Base-by-base conservation (phyloP, 768 basidiomycete species). In the Psilocybe azurescens region DNA sequence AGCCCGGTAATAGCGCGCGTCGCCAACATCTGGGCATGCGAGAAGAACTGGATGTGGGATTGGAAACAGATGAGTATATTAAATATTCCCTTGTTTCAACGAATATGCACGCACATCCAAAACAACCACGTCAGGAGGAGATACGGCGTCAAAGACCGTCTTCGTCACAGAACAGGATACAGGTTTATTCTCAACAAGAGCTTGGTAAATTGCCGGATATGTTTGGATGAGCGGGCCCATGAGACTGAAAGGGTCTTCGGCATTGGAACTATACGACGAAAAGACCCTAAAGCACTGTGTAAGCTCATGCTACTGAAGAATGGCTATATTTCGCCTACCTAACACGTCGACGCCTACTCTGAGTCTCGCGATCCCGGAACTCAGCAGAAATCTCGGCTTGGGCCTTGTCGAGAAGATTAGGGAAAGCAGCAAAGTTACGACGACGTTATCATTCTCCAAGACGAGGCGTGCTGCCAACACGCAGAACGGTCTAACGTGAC, bases 141-240 rank as follows among this genome's bases (percentile, higher is more conserved):
- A 48, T 6, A 61, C 51, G 1, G 60, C 60, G 14, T 59, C 53
- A 24, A 64, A 64, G 4, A 32, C 36, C 36, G 38, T 60, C 2
- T 56, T 59, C 8, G 52, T 61, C 13, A 56, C 38, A n/a, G 60
- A 56, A 39, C 65, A 67, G 5, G 57, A 59, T n/a, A 67, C 32
- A n/a, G 65, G 50, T 10, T 54, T 51, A 3, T 16, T 58, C 44
- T 59, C 39, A 6, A 53, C 28, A 3, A 67, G 60, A 13, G 46
- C 52, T 41, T 62, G 39, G 44, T 67, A 67, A 5, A 50, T 11
- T 20, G 48, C 7, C 20, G 18, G 8, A 29, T 24, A 50, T 50
- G 48, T 11, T 10, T 50, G 48, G 6, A 44, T 16, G 48, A 20
- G 48, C 6, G 48, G 48, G 20, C 10, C 48, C 13, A 41, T 54